Evolutionary conservation across 2,329 filamentous ascomycete genomes (phyloP).

Genomic region (Sporothrix brasiliensis): DNA sequence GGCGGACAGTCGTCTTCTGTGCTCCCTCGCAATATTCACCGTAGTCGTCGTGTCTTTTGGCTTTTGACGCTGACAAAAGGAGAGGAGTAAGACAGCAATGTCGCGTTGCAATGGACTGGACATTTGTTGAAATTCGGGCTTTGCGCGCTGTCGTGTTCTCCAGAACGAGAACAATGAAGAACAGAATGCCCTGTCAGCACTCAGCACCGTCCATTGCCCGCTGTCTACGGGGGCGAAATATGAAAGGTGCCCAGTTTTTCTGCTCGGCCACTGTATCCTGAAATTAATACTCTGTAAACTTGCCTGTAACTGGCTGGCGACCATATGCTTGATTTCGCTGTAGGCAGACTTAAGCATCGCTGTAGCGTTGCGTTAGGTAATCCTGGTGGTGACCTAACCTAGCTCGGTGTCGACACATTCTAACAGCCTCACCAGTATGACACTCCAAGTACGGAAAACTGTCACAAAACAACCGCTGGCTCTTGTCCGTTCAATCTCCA

Average conservation of each 20-base stretch:
- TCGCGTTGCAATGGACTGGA: neutral
- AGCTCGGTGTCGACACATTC: neutral
- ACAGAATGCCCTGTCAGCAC: neutral
- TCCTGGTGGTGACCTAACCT: neutral
- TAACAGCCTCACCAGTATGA: neutral
- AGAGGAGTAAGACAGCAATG: neutral
- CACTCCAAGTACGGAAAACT: too few relatives aligned
- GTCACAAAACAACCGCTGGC: too few relatives aligned
- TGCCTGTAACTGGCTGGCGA: neutral
- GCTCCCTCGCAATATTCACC: neutral
- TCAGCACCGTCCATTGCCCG: neutral
- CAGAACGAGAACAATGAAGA: neutral
- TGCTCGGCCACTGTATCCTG: too few relatives aligned
- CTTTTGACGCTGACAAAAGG: conserved; percentile 12
- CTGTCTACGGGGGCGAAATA: too few relatives aligned
- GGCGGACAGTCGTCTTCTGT: neutral
- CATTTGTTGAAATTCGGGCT: too few relatives aligned
- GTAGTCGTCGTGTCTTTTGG: neutral
- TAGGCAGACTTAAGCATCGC: neutral
- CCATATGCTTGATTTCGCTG: neutral
- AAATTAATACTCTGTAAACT: too few relatives aligned
- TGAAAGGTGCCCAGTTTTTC: too few relatives aligned
- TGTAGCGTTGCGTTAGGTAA: neutral
- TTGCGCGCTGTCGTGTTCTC: too few relatives aligned
- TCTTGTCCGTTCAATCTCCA: too few relatives aligned